These are phyloP conservation scores for Skeletonema menzelii DNA, from an alignment of 108 stramenopile genomes.

Conservation along the genomic window DNA sequence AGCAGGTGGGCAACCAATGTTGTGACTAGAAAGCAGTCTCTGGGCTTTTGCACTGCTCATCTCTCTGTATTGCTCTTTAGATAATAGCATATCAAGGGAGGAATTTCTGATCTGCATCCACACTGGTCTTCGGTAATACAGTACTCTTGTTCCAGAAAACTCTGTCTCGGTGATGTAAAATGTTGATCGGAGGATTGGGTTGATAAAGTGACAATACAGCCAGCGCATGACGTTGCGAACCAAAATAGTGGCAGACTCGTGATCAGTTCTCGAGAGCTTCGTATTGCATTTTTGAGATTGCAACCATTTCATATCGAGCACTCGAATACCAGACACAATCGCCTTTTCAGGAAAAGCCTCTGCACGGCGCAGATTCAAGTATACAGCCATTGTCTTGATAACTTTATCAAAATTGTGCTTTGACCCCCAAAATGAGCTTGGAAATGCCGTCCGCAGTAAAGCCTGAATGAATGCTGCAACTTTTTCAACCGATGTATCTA, in stretches of 20 bases:
- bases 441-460: slow-evolving; percentile 59
- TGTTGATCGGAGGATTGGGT: slow-evolving; percentile 69
- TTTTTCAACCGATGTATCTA: slow-evolving; percentile 43
- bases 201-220: slow-evolving; percentile 67
- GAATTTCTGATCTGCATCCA: slow-evolving; percentile 70
- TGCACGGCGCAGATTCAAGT: slow-evolving; percentile 65
- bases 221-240: slow-evolving; percentile 63
- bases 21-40: slow-evolving; percentile 37
- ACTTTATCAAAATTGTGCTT: slow-evolving; percentile 56
- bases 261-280: slow-evolving; percentile 49
- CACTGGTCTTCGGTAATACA: slow-evolving; percentile 86
- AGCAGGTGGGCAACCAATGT: slow-evolving; percentile 63
- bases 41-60: slow-evolving; percentile 32
- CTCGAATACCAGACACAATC: slow-evolving; percentile 62
- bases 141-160: slow-evolving; percentile 51
- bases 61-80: slow-evolving; percentile 50
- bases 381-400: slow-evolving; percentile 45
- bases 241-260: slow-evolving; percentile 51
- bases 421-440: slow-evolving; percentile 79
- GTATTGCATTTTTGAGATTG: slow-evolving; percentile 10
- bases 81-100: slow-evolving; percentile 55
- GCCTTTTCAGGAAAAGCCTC: slow-evolving; percentile 68
- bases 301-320: slow-evolving; percentile 71
- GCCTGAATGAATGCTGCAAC: slow-evolving; percentile 60
- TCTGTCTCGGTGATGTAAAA: slow-evolving; percentile 90